Conservation (phyloP, 169 alveolate species). For the Eimeria maxima region DNA sequence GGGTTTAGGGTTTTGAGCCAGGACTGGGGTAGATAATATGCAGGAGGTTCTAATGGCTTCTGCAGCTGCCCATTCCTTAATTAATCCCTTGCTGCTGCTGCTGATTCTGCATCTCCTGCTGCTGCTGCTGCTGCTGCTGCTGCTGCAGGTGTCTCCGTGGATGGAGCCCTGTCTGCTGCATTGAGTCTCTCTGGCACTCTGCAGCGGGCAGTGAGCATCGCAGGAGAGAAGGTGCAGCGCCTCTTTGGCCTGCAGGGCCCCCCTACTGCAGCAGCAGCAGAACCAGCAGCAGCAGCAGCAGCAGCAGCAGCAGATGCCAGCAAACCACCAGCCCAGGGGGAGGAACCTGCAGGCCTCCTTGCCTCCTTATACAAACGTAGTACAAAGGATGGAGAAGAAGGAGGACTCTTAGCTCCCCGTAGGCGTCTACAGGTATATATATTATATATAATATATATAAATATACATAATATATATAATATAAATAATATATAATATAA, state of each 20-base stretch:
- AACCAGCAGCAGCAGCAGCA: slow-evolving; percentile 9
- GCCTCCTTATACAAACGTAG: slow-evolving; percentile 7
- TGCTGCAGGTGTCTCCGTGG: slow-evolving; percentile 64
- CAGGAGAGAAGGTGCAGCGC: neutral
- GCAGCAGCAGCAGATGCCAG: slow-evolving; percentile 43
- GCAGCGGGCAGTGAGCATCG: neutral
- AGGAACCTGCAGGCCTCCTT: neutral
- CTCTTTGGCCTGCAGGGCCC: neutral
- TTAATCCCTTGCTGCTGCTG: neutral
- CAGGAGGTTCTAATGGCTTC: neutral
- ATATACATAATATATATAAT: no score
- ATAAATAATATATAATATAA: no score
- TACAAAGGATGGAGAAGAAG: neutral
- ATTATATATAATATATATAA: no score
- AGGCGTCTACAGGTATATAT: slow-evolving; percentile 10
- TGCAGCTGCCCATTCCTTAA: neutral
- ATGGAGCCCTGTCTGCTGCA: slow-evolving; percentile 13
- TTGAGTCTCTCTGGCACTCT: slow-evolving; percentile 4
- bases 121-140: slow-evolving; percentile 69
- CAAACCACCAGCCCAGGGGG: neutral
- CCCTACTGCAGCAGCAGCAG: neutral
- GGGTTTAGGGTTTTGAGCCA: neutral
- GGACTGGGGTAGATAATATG: neutral
- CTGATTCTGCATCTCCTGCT: slow-evolving; percentile 17
- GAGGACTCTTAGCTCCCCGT: neutral